Evolutionary conservation across 345 rosid species (phyloP).

Genomic region (Garcia nutans): DNA sequence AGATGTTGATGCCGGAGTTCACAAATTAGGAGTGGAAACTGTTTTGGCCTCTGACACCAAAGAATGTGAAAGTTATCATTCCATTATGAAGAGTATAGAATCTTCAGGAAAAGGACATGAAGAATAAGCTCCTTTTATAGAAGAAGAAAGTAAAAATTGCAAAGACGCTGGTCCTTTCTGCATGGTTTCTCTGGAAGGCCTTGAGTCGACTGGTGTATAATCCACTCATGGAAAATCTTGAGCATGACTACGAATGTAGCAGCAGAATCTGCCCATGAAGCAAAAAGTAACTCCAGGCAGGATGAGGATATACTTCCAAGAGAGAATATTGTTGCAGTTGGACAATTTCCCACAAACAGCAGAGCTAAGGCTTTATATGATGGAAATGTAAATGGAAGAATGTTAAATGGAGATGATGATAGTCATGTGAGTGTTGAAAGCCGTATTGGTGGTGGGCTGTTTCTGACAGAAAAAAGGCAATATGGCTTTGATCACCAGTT

Average conservation of each 20-base stretch:
- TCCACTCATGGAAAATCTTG: slow-evolving; percentile 22
- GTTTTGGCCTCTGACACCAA: slow-evolving; percentile 27
- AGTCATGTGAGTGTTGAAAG: slow-evolving; percentile 91
- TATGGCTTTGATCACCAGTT: slow-evolving; percentile 50
- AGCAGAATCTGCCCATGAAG: slow-evolving; percentile 30
- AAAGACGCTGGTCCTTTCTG: slow-evolving; percentile 8
- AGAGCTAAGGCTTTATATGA: slow-evolving; percentile 58
- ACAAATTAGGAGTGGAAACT: slow-evolving; percentile 27
- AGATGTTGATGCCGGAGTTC: slow-evolving; percentile 26
- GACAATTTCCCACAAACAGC: slow-evolving; percentile 35
- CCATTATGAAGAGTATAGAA: slow-evolving; percentile 9
- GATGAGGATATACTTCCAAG: slow-evolving; percentile 28
- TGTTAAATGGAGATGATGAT: slow-evolving; percentile 42
- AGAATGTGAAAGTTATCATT: slow-evolving; percentile 25
- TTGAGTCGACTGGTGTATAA: slow-evolving; percentile 50
- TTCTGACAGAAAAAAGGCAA: slow-evolving; percentile 46
- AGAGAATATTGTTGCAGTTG: slow-evolving; percentile 22
- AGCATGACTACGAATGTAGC: slow-evolving; percentile 27
- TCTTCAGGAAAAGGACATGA: slow-evolving; percentile 10
- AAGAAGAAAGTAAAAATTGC: slow-evolving; percentile 27
- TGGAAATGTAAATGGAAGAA: slow-evolving; percentile 43
- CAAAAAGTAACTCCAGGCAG: slow-evolving; percentile 29
- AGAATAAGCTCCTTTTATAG: slow-evolving; percentile 21
- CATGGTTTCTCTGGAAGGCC: slow-evolving; percentile 29
- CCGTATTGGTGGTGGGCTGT: slow-evolving; percentile 55